phyloP scores from a whole-genome alignment of 2,329 filamentous ascomycete species.

The Penicillium sp. region DNA sequence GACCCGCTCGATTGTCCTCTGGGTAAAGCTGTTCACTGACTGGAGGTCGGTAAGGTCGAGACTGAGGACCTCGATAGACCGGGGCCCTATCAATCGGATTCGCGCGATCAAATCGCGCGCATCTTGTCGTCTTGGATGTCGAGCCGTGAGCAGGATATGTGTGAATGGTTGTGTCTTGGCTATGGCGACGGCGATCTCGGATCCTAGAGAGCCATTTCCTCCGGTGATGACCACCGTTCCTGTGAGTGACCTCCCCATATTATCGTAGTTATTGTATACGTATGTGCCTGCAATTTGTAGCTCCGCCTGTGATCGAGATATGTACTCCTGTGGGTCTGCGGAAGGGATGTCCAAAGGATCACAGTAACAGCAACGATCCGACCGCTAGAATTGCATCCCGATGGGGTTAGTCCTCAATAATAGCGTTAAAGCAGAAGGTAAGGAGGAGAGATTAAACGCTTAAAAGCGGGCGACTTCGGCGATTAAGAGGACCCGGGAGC shows the following conservation, averaged over 20 bases:
- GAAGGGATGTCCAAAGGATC: background rate
- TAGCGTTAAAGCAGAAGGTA: background rate
- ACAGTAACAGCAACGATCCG: background rate
- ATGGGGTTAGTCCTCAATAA: background rate
- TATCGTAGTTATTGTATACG: background rate
- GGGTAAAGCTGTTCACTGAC: slow-evolving; percentile 34
- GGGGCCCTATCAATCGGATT: slow-evolving; percentile 36
- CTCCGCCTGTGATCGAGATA: background rate
- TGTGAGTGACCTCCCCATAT: slow-evolving; percentile 37
- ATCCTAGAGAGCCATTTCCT: slow-evolving; percentile 37
- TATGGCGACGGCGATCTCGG: slow-evolving; percentile 39
- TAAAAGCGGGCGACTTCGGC: background rate
- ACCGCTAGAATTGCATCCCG: background rate
- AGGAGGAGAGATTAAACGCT: background rate
- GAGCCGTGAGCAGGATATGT: slow-evolving; percentile 35
- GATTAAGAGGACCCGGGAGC: background rate
- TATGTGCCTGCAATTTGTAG: background rate
- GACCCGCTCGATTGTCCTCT: slow-evolving; percentile 36
- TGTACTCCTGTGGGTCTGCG: background rate
- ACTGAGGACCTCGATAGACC: slow-evolving; percentile 35
- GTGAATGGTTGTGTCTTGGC: slow-evolving; percentile 40
- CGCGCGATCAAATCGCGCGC: slow-evolving; percentile 29
- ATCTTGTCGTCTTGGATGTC: slow-evolving; percentile 33
- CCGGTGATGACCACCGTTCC: slow-evolving; percentile 42
- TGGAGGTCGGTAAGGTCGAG: slow-evolving; percentile 36